Evolutionary conservation across 805 yeast genomes (phyloP), one percentile per base, ranked within the genome.

Genomic region (Sporopachydermia quercuum): DNA sequence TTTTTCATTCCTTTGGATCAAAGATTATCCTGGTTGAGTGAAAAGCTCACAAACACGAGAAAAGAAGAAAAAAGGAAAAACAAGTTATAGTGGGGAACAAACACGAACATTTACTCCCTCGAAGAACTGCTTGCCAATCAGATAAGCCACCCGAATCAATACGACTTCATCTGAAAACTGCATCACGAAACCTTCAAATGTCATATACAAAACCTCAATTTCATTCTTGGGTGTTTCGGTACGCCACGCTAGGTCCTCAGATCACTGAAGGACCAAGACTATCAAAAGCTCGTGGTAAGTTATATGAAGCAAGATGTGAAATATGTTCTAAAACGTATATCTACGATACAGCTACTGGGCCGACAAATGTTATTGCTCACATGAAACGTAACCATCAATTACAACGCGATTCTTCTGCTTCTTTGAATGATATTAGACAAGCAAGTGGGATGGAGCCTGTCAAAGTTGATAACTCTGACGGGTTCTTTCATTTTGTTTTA

Each of bases 251-350:
- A 8, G 30, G 30, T n/a, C 30, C 30, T 8, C 30, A 23, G n/a
- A 23, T 23, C 30, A 23, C 30, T 8, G 30, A 23, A 23, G 30
- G 30, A 8, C 30, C 30, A 8, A 8, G 30, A 23, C 13, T n/a
- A 8, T 23, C 30, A 23, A 23, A 23, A 23, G 30, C 30, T 23
- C 30, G 30, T n/a, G 30, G 30, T 23, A 23, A 23, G n/a, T n/a
- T 23, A n/a, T 23, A 23, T 23, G 30, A 23, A 23, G 30, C 30
- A 23, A 23, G 30, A n/a, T 23, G 30, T 23, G 30, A 23, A 23
- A 23, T 23, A 23, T 23, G 30, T n/a, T n/a, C 8, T 8, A 23
- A 23, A 23, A 23, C 30, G 30, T 23, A 23, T 23, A 23, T 23
- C 8, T 23, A 23, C 30, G 30, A 23, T 23, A 23, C 30, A 8